These are phyloP conservation scores for Aspergillus funiculosus DNA, from an alignment of 495 filamentous ascomycete species.

Conservation along the genomic window DNA sequence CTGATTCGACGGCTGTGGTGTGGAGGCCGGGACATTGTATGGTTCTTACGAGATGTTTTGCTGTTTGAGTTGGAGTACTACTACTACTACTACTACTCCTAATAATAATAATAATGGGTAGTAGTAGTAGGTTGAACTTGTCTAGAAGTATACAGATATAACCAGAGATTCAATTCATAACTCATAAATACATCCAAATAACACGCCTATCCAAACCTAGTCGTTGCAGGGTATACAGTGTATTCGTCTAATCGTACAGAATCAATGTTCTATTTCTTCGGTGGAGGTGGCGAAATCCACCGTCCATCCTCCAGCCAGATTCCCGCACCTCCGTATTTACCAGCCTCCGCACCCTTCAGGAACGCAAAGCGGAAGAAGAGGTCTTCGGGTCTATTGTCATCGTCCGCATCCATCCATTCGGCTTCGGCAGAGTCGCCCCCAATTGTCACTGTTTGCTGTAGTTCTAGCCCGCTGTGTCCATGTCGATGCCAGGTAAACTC, in stretches of 20 bases:
- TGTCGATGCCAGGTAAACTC: slow-evolving; percentile 46
- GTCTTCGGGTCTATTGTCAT: slow-evolving; percentile 38
- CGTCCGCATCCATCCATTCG: slow-evolving; percentile 30
- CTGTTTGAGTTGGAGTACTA: too few species aligned
- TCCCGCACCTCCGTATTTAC: slow-evolving; percentile 77
- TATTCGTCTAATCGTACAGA: slow-evolving; percentile 3
- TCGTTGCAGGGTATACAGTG: neutral
- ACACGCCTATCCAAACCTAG: slow-evolving; percentile 4
- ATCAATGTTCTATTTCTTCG: slow-evolving; percentile 21
- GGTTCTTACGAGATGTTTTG: neutral
- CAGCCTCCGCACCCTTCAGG: slow-evolving; percentile 60
- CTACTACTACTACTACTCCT: too few species aligned
- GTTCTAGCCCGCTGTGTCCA: slow-evolving; percentile 38
- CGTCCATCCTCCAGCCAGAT: slow-evolving; percentile 62
- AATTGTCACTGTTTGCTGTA: slow-evolving; percentile 23
- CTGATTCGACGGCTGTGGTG: neutral
- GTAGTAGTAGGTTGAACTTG: too few species aligned
- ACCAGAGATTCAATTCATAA: too few species aligned
- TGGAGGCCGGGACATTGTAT: slow-evolving; percentile 2
- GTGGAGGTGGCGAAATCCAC: slow-evolving; percentile 52
- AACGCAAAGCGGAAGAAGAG: slow-evolving; percentile 86
- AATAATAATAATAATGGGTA: too few species aligned
- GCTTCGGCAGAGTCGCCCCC: slow-evolving; percentile 21
- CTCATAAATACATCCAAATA: slow-evolving; percentile 1
- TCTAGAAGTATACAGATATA: too few species aligned